phyloP scores from a whole-genome alignment of 768 basidiomycete genomes.

The Trametes cingulata region DNA sequence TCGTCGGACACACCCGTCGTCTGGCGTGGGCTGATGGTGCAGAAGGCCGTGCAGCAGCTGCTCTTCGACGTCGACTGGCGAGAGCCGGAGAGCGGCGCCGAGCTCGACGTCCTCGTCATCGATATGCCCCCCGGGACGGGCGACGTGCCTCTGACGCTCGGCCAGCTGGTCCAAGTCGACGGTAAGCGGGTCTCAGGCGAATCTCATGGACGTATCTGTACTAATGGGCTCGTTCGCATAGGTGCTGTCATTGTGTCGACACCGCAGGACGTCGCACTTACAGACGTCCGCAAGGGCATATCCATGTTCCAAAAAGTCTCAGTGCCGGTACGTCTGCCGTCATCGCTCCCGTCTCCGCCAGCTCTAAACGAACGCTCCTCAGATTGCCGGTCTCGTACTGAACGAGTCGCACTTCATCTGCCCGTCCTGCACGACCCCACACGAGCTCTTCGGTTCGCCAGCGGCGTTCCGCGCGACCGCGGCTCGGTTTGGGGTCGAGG shows the following conservation, averaged over 20 bases:
- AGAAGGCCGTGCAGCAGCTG: slow-evolving; percentile 95
- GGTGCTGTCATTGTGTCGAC: slow-evolving; percentile 94
- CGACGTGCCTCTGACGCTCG: slow-evolving; percentile 90
- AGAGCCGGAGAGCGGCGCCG: slow-evolving; percentile 39
- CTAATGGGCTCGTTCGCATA: slow-evolving; percentile 36
- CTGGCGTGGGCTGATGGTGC: slow-evolving; percentile 98
- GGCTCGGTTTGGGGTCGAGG: slow-evolving; percentile 51
- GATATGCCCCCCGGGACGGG: slow-evolving; percentile 99
- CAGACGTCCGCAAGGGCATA: slow-evolving; percentile 91
- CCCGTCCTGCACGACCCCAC: slow-evolving; percentile 63
- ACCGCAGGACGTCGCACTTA: slow-evolving; percentile 90
- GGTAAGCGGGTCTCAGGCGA: slow-evolving; percentile 49
- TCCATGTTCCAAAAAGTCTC: slow-evolving; percentile 88
- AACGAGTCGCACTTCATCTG: slow-evolving; percentile 89
- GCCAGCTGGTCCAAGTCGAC: slow-evolving; percentile 81
- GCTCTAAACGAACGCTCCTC: background rate
- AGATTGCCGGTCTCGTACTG: slow-evolving; percentile 87
- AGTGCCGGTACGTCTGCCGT: slow-evolving; percentile 65
- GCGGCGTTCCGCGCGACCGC: slow-evolving; percentile 63
- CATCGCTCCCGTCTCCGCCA: background rate
- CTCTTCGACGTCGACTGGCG: slow-evolving; percentile 96
- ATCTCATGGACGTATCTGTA: background rate
- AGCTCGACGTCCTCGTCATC: slow-evolving; percentile 83
- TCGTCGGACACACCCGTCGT: slow-evolving; percentile 79
- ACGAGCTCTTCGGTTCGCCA: slow-evolving; percentile 72